A percentile compares a stretch with the other conserved stretches of the same genome.
Evolutionary conservation across 768 basidiomycete genomes (phyloP).

Genomic region (Tricholoma furcatifolium): DNA sequence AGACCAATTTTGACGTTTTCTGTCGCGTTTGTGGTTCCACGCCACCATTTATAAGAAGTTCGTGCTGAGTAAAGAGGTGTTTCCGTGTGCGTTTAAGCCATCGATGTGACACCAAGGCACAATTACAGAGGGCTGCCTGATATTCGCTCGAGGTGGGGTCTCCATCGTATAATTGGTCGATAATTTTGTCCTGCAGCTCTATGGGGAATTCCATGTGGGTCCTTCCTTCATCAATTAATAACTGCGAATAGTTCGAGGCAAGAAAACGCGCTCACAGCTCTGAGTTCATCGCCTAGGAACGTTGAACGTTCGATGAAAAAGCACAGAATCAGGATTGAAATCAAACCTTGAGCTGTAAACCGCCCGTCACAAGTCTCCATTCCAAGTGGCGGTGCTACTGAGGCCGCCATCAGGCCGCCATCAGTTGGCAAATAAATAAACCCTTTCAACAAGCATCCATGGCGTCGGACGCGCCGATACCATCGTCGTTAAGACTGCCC

Average conservation of each 20-base stretch:
- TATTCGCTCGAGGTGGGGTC: background rate
- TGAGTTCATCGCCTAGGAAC: background rate
- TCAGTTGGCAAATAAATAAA: slow-evolving; percentile 2
- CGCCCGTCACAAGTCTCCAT: background rate
- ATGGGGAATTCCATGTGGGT: background rate
- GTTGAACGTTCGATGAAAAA: background rate
- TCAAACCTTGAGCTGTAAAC: background rate
- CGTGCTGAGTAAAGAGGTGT: background rate
- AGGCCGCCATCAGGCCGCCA: slow-evolving; percentile 4
- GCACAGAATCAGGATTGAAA: background rate
- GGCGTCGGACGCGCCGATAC: slow-evolving; percentile 2
- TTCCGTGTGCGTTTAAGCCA: background rate
- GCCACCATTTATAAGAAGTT: background rate
- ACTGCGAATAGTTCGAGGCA: background rate
- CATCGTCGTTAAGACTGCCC: slow-evolving; percentile 2
- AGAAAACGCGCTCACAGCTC: background rate
- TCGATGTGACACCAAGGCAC: background rate
- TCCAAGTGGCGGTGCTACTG: background rate
- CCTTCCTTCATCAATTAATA: background rate
- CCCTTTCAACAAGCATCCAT: background rate
- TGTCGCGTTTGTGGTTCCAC: background rate
- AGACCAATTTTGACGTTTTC: background rate
- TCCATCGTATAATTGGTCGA: background rate
- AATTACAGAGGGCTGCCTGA: background rate
- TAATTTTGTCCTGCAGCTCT: background rate